Conservation (phyloP, 305 asterid species). For the Nicotiana rustica region DNA sequence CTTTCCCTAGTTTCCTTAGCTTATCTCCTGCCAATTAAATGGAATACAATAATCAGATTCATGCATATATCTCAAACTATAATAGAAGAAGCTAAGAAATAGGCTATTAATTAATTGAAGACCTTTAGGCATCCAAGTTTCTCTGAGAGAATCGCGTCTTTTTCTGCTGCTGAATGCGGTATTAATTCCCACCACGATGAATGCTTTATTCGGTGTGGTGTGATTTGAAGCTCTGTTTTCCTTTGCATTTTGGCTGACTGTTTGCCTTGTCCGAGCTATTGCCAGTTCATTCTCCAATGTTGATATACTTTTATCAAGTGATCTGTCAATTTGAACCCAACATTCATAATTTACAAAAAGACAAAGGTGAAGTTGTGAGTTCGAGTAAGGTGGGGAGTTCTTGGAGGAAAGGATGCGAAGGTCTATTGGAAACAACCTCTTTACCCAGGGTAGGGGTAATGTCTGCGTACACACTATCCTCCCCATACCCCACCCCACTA, state of each 20-base stretch:
- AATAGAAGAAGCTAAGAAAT: not conserved
- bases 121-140: constrained; percentile 78
- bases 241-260: constrained; percentile 1
- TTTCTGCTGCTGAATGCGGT: constrained; percentile 76
- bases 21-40: constrained; percentile 50
- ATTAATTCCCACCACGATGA: constrained; percentile 71
- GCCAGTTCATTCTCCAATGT: constrained; percentile 56
- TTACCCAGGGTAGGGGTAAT: too few relatives aligned
- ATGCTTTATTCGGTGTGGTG: constrained; percentile 46
- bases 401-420: too few relatives aligned
- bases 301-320: constrained; percentile 61
- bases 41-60: not conserved
- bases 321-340: constrained; percentile 39
- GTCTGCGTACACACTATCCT: too few relatives aligned
- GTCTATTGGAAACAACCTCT: too few relatives aligned
- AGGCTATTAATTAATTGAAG: not conserved
- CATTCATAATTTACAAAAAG: not conserved
- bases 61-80: not conserved
- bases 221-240: constrained; percentile 39
- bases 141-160: constrained; percentile 67
- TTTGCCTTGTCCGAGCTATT: constrained; percentile 40
- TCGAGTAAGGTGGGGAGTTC: too few relatives aligned
- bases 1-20: constrained; percentile 61
- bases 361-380: too few relatives aligned
- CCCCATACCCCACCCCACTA: too few relatives aligned